These are phyloP conservation scores for Fagopyrum tataricum DNA, from an alignment of 148 eudicot genomes.

Conservation along the genomic window DNA sequence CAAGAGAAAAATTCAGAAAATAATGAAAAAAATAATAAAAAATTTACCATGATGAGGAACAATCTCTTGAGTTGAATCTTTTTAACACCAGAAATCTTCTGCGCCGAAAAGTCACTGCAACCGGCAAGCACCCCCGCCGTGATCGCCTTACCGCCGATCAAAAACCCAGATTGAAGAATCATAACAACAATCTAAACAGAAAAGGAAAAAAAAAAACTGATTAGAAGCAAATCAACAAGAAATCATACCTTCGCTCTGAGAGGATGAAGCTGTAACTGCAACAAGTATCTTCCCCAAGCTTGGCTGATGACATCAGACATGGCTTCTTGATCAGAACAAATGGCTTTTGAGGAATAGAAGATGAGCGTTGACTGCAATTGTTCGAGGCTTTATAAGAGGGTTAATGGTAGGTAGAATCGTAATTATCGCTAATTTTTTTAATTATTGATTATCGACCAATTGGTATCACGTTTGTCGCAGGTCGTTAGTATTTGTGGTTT, in stretches of 20 bases:
- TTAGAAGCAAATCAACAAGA: neutral
- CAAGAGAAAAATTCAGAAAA: neutral
- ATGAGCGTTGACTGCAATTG: neutral
- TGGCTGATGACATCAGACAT: slow-evolving; percentile 47
- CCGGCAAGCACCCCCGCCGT: slow-evolving; percentile 52
- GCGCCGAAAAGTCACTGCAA: slow-evolving; percentile 50
- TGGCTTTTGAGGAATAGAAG: neutral
- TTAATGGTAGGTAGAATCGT: neutral
- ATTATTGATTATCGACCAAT: neutral
- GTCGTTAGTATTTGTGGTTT: neutral
- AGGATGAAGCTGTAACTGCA: slow-evolving; percentile 42
- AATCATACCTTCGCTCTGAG: slow-evolving; percentile 50
- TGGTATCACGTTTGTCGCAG: neutral
- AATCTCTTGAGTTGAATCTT: slow-evolving; percentile 39
- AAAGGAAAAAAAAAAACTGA: neutral
- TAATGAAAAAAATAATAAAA: neutral
- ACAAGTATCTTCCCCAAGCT: slow-evolving; percentile 46
- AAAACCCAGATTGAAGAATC: neutral
- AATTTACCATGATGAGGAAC: slow-evolving; percentile 44
- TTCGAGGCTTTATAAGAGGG: neutral
- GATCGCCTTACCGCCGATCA: slow-evolving; percentile 35
- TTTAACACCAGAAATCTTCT: slow-evolving; percentile 54
- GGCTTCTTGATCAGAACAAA: slow-evolving; percentile 8
- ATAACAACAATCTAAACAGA: slow-evolving; percentile 11
- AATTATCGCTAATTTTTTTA: neutral